Percentiles rank a stretch among this genome's conserved stretches.
Conservation (phyloP, 192 early-diverging fungal species). For the Funneliformis geosporum region DNA sequence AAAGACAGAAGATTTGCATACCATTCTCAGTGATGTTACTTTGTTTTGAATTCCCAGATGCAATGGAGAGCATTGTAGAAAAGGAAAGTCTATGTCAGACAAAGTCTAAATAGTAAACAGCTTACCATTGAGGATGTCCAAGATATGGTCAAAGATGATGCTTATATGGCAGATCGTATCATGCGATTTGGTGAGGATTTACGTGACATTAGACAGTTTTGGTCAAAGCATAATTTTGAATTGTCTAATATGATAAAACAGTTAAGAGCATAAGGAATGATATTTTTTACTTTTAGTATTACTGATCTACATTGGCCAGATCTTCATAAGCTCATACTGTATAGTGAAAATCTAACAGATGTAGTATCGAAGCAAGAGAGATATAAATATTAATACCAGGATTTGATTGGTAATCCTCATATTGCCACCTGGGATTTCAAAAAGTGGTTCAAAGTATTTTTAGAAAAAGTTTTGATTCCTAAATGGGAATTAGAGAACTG, state of each 20-base stretch:
- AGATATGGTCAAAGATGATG: background rate
- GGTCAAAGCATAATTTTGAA: background rate
- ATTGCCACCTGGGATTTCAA: too few species aligned
- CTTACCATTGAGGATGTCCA: background rate
- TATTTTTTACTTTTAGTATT: conserved; percentile 14
- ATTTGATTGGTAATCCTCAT: too few species aligned
- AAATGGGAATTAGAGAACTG: too few species aligned
- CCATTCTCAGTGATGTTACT: background rate
- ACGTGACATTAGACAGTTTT: background rate
- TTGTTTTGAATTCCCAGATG: conserved; percentile 12
- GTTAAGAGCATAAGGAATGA: background rate
- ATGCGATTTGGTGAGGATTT: background rate
- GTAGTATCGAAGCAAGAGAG: too few species aligned
- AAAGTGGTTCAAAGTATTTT: too few species aligned
- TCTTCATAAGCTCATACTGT: too few species aligned
- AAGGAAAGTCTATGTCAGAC: conserved; percentile 1
- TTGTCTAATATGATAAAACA: conserved; percentile 14
- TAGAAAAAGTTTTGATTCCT: too few species aligned
- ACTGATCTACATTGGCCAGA: background rate
- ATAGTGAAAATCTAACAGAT: too few species aligned
- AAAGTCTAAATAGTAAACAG: background rate
- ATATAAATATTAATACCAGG: too few species aligned
- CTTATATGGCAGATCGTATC: background rate
- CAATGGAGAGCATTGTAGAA: background rate
- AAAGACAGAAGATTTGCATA: conserved; percentile 1